A percentile compares a stretch with the other conserved stretches of the same genome.
Conservation (phyloP, 176 grass and related monocot species). For the Olyra latifolia region DNA sequence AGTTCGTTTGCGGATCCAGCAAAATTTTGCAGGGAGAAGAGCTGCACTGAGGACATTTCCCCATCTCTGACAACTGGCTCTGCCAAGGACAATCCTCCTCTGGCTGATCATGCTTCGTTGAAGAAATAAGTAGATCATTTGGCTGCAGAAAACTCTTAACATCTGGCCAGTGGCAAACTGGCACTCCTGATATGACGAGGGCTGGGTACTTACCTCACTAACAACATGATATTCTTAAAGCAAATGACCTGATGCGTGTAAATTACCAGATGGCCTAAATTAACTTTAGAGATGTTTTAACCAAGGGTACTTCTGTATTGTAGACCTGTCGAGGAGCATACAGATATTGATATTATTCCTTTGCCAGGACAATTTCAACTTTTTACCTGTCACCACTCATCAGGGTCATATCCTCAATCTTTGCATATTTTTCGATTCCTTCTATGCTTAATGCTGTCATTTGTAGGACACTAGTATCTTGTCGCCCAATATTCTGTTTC, state of each 20-base stretch:
- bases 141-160: conserved; percentile 32
- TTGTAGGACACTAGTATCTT: conserved; percentile 27
- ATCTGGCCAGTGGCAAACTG: conserved; percentile 42
- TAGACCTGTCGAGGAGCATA: conserved; percentile 1
- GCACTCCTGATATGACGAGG: conserved; percentile 1
- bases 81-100: conserved; percentile 12
- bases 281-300: conserved; percentile 11
- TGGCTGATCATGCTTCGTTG: conserved; percentile 19
- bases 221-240: conserved; percentile 15
- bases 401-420: conserved; percentile 16
- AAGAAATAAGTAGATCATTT: conserved; percentile 20
- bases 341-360: conserved; percentile 32
- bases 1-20: conserved; percentile 56
- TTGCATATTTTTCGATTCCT: conserved; percentile 38
- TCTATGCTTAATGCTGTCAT: conserved; percentile 28
- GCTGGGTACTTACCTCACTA: not conserved
- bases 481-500: conserved; percentile 14
- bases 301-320: not conserved
- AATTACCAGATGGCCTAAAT: not conserved
- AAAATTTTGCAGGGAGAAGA: conserved; percentile 43
- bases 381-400: conserved; percentile 1
- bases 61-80: conserved; percentile 10
- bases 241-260: conserved; percentile 18
- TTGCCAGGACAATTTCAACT: not conserved
- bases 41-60: conserved; percentile 14